Evolutionary conservation across 2,329 filamentous ascomycete genomes (phyloP), one percentile per base, ranked within the genome.

Genomic region (Colletotrichum filicis): DNA sequence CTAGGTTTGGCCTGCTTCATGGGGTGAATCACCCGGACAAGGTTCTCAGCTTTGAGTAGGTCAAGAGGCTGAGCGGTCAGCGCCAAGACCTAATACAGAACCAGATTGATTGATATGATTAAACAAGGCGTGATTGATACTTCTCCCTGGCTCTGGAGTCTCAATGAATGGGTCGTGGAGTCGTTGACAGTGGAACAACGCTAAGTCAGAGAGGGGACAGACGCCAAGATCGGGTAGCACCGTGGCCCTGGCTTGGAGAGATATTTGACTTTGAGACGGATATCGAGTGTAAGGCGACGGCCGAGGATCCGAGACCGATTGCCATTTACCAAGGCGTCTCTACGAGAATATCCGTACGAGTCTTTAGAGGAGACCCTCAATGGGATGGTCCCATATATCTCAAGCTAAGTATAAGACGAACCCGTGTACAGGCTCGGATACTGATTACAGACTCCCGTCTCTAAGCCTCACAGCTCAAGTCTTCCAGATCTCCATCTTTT

Each of bases 81-180:
- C 52, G 68, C 68, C 68, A 71, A 71, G 68, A 32, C 57, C 28
- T 19, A 37, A 53, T 61, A 24, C 57, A 19, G 68, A 71, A 68
- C 58, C 68, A 71, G 32, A 65, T 71, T 71, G 64, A 71, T 71
- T 71, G 57, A 49, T 58, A 63, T 68, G 58, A 71, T 71, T 68
- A 53, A 67, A 68, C 57, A 42, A 14, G 57, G n/a, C 35, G 22
- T 62, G 52, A 52, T 59, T 28, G 52, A 42, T 42, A 46, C 24
- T 26, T 32, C 37, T 32, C 32, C 61, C 42, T 53, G 28, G 52
- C 52, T 64, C 19, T 37, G 6, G 16, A 42, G 37, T 19, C 14
- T 42, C 37, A 42, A 19, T 42, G 37, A 42, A 42, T 42, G 14
- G 37, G 37, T 8, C 16, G 37, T 42, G 37, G 37, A 42, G 37